Conservation (phyloP, 768 basidiomycete genomes). For the Tulasnella sp. region DNA sequence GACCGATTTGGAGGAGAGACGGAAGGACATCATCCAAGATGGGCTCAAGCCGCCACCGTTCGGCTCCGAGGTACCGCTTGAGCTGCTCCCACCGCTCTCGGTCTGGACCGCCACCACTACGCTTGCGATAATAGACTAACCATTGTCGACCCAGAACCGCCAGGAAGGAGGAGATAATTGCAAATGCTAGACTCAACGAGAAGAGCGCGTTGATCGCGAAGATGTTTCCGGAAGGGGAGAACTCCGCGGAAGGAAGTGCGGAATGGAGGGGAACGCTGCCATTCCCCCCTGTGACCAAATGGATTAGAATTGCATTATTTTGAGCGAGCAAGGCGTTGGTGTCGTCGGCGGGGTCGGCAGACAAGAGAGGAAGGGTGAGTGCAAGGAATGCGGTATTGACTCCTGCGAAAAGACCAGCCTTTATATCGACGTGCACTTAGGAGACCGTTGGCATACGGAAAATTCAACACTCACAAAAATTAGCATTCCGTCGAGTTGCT, state of each 20-base stretch:
- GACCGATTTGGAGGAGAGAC: background rate
- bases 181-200: background rate
- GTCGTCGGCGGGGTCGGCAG: background rate
- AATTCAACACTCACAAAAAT: background rate
- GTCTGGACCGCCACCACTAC: background rate
- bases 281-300: background rate
- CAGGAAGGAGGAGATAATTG: background rate
- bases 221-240: background rate
- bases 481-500: conserved; percentile 34
- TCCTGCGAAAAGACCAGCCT: background rate
- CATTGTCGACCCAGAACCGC: background rate
- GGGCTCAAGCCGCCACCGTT: background rate
- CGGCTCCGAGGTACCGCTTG: background rate
- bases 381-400: background rate
- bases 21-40: background rate
- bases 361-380: background rate
- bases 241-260: background rate
- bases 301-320: conserved; percentile 29
- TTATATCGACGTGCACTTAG: too few species aligned
- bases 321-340: background rate
- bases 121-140: background rate
- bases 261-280: conserved; percentile 28
- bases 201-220: background rate
- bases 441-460: too few species aligned
- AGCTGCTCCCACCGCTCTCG: background rate